These are phyloP conservation scores for Penicillium ochrochloron DNA, from an alignment of 495 filamentous ascomycete genomes.

Conservation along the genomic window DNA sequence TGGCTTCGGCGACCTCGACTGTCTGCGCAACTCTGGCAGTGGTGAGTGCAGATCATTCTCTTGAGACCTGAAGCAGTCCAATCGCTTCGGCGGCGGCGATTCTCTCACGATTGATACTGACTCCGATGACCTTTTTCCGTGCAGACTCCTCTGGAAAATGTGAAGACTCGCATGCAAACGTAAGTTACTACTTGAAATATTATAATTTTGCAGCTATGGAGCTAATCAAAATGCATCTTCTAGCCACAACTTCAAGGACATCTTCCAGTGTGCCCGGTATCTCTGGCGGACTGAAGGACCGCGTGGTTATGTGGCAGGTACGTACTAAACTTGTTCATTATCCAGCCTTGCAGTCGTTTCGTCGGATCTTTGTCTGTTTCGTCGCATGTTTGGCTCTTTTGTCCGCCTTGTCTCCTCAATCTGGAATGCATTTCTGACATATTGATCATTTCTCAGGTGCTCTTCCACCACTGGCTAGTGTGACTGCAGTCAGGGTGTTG, in stretches of 20 bases:
- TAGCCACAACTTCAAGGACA: slow-evolving; percentile 51
- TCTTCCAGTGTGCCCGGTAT: slow-evolving; percentile 48
- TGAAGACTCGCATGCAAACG: slow-evolving; percentile 59
- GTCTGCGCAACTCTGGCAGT: slow-evolving; percentile 51
- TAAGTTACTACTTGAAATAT: slow-evolving; percentile 30
- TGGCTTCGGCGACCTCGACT: slow-evolving; percentile 50
- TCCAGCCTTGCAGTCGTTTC: too few species aligned
- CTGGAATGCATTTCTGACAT: neutral
- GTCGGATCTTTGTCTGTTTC: neutral
- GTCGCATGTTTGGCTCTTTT: neutral
- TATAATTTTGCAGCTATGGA: neutral
- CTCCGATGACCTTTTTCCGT: neutral
- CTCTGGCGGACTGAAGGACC: slow-evolving; percentile 52
- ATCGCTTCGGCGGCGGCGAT: neutral
- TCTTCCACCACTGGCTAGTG: slow-evolving; percentile 79
- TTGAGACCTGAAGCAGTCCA: neutral
- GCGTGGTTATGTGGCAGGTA: slow-evolving; percentile 54
- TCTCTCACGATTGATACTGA: slow-evolving; percentile 10
- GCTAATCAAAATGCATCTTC: neutral
- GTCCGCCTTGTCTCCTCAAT: neutral
- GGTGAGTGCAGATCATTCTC: slow-evolving; percentile 35
- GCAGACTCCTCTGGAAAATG: slow-evolving; percentile 53
- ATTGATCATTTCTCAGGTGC: slow-evolving; percentile 57
- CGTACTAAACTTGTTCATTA: slow-evolving; percentile 1
- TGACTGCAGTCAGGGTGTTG: slow-evolving; percentile 86